Evolutionary conservation across 495 filamentous ascomycete species (phyloP).

Genomic region (Podospora tetraspora): DNA sequence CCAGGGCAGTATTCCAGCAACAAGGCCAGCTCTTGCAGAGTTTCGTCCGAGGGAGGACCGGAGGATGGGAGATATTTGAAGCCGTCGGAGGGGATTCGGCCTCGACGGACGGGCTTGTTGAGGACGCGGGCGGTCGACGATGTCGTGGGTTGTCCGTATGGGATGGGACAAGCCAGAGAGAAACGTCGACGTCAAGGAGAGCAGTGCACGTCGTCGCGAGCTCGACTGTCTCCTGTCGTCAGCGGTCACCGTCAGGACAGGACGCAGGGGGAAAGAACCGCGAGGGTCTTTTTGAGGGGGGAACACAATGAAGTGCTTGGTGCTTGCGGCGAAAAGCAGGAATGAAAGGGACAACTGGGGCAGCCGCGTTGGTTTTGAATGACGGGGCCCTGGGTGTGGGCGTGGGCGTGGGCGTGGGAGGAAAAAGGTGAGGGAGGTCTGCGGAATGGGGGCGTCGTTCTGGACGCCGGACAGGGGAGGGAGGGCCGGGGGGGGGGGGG

Average conservation of each 20-base stretch:
- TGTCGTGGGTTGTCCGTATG: neutral
- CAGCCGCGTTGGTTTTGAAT: slow-evolving; percentile 28
- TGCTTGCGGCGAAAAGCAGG: slow-evolving; percentile 19
- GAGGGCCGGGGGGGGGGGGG: neutral
- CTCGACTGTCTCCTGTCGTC: slow-evolving; percentile 24
- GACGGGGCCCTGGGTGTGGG: slow-evolving; percentile 14
- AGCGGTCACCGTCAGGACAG: slow-evolving; percentile 23
- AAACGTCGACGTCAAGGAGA: slow-evolving; percentile 15
- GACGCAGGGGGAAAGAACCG: slow-evolving; percentile 14
- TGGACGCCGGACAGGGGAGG: neutral
- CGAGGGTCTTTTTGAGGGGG: slow-evolving; percentile 19
- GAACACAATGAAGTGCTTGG: slow-evolving; percentile 20
- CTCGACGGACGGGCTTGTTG: neutral
- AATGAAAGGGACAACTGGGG: slow-evolving; percentile 17
- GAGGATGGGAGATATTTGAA: neutral
- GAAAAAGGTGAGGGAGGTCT: neutral
- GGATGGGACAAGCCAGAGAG: neutral
- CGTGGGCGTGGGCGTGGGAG: slow-evolving; percentile 13
- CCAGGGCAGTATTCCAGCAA: slow-evolving; percentile 40
- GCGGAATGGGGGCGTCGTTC: neutral
- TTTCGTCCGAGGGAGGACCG: neutral
- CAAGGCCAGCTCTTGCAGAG: slow-evolving; percentile 23
- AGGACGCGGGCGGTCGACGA: slow-evolving; percentile 7
- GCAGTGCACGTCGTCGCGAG: slow-evolving; percentile 16
- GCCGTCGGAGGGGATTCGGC: slow-evolving; percentile 4